Percentiles rank a stretch among this genome's conserved stretches.
phyloP scores from a whole-genome alignment of 2,329 filamentous ascomycete genomes.

The Pestalotiopsis sp. region DNA sequence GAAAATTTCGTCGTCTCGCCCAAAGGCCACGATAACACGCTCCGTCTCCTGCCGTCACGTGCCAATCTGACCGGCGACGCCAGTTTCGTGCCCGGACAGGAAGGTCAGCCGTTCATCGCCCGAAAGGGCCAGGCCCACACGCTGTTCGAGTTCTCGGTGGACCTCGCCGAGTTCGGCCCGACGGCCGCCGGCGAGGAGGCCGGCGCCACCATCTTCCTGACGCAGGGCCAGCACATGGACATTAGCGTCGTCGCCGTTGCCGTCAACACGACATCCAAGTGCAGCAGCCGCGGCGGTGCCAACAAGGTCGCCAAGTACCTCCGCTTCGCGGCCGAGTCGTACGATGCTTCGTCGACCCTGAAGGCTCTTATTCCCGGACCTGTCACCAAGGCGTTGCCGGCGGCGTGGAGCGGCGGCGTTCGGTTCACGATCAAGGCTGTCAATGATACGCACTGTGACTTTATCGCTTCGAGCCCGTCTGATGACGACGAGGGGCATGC shows the following conservation, averaged over 20 bases:
- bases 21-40: conserved; percentile 16
- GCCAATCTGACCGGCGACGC: conserved; percentile 28
- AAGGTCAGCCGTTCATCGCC: conserved; percentile 53
- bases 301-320: background rate
- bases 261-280: conserved; percentile 20
- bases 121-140: conserved; percentile 56
- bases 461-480: background rate
- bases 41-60: conserved; percentile 29
- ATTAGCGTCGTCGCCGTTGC: conserved; percentile 42
- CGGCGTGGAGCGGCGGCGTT: background rate
- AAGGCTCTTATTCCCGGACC: background rate
- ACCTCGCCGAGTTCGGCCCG: conserved; percentile 44
- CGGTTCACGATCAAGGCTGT: background rate
- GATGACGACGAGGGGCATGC: background rate
- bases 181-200: conserved; percentile 46
- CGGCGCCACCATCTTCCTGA: conserved; percentile 55
- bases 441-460: background rate
- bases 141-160: conserved; percentile 51
- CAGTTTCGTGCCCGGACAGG: conserved; percentile 35
- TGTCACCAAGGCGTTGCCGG: background rate
- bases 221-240: conserved; percentile 55
- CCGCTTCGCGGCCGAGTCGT: background rate
- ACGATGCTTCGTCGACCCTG: background rate
- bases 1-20: conserved; percentile 22
- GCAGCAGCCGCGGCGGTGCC: conserved; percentile 14